These are phyloP conservation scores for Dactylonectria estremocensis DNA, from an alignment of 2,329 filamentous ascomycete species.

Conservation along the genomic window DNA sequence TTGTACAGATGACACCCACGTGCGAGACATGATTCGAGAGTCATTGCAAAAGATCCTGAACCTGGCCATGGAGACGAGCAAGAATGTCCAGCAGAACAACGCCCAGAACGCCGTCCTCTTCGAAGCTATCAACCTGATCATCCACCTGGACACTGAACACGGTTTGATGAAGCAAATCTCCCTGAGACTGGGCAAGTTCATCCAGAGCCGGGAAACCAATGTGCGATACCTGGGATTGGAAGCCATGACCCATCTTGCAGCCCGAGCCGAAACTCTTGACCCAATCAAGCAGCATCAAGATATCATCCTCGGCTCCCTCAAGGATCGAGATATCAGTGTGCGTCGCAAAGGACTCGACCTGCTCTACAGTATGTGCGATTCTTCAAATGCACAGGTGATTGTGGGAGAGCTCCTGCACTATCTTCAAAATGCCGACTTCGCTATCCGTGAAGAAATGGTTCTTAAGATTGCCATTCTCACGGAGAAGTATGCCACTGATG, in stretches of 20 bases:
- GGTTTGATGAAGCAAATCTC: constrained; percentile 97
- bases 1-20: constrained; percentile 85
- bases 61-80: constrained; percentile 91
- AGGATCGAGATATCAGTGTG: constrained; percentile 97
- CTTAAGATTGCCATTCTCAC: constrained; percentile 98
- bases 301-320: constrained; percentile 93
- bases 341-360: constrained; percentile 95
- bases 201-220: constrained; percentile 96
- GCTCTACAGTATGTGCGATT: constrained; percentile 99
- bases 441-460: constrained; percentile 99
- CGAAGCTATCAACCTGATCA: constrained; percentile 98
- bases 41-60: constrained; percentile 93
- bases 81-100: constrained; percentile 99
- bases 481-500: constrained; percentile 97
- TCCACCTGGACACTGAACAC: constrained; percentile 96
- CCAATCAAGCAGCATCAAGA: constrained; percentile 99
- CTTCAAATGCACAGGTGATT: constrained; percentile 92
- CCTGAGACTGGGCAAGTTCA: constrained; percentile 90
- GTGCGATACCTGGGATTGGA: constrained; percentile 96
- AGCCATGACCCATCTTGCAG: constrained; percentile 98
- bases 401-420: constrained; percentile 95
- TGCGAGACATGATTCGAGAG: constrained; percentile 92
- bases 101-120: constrained; percentile 98
- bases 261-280: constrained; percentile 92
- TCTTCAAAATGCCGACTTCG: constrained; percentile 96